Evolutionary conservation across 371 early-diverging fungal species (phyloP), one percentile per base, ranked within the genome.

Genomic region (Batkoa obscura): DNA sequence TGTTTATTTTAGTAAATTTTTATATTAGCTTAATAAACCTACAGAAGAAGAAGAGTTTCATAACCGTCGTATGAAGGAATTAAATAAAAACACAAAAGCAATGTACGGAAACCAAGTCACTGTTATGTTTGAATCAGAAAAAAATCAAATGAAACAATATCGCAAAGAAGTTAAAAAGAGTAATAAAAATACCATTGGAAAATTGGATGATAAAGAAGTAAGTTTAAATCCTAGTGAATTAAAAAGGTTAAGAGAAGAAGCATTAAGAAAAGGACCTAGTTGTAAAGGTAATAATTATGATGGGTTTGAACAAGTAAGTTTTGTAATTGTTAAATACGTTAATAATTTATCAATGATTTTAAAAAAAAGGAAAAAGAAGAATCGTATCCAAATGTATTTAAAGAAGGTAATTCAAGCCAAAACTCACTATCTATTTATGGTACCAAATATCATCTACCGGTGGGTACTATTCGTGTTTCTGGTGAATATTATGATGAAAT

Each of bases 401-500:
- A 76, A 57, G 67, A 78, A 2, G 62, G 61, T 9, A 47, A 43
- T 31, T 67, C 71, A 15, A 63, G 70, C 3, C 75, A 77, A 31
- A 70, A 70, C 36, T 65, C 73, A 5, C 42, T 79, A 43, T 73
- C 77, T 2, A 46, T 72, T 3, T 72, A 80, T 61, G 88, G 90
- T 34, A 67, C 79, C 13, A 68, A 73, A 50, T 82, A 72, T 66
- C 68, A 81, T 13, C 63, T 89, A 37, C 90, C 90, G 3, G 67
- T 62, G 35, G 90, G 88, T 4, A 78, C 85, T 0, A 62, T 59
- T 2, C 78, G 80, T 31, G 66, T 76, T 15, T 80, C 85, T 45
- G 62, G 57, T 33, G 60, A 76, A 60, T 79, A 85, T 57, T 82
- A 87, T 58, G 88, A 89, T 45, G 88, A 89, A 62, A 75, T 88